Conservation (phyloP, 1,284 basidiomycete species). For the Gastroboletus turbinatus region DNA sequence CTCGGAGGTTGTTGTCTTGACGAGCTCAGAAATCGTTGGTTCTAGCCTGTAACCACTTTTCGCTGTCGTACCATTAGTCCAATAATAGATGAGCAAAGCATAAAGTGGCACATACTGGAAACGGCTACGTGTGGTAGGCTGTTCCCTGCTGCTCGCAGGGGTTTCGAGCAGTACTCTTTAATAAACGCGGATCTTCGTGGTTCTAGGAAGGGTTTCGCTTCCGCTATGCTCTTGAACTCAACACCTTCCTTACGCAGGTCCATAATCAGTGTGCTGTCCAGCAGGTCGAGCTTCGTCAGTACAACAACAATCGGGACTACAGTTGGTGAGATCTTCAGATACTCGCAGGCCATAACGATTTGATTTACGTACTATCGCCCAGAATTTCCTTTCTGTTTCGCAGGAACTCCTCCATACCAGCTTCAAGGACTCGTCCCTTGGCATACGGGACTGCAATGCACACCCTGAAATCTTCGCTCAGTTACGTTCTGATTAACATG, state of each 20-base stretch:
- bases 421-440: not conserved
- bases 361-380: not conserved
- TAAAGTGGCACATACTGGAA: not conserved
- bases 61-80: not conserved
- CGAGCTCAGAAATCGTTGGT: not conserved
- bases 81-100: not conserved
- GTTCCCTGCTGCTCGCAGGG: not conserved
- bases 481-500: not conserved
- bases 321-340: not conserved
- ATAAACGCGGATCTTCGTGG: not conserved
- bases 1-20: no score
- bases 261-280: not conserved
- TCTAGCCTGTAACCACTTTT: not conserved
- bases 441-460: not conserved
- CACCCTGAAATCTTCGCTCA: not conserved
- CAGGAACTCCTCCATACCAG: not conserved
- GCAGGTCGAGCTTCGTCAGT: not conserved
- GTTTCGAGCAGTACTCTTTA: not conserved
- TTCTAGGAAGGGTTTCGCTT: not conserved
- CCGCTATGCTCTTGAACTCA: not conserved
- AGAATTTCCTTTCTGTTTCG: not conserved
- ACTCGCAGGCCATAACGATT: not conserved
- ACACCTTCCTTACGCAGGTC: not conserved
- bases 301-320: not conserved
- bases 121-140: not conserved